Base-by-base conservation (phyloP, 495 filamentous ascomycete species). In the Cercophora scortea region DNA sequence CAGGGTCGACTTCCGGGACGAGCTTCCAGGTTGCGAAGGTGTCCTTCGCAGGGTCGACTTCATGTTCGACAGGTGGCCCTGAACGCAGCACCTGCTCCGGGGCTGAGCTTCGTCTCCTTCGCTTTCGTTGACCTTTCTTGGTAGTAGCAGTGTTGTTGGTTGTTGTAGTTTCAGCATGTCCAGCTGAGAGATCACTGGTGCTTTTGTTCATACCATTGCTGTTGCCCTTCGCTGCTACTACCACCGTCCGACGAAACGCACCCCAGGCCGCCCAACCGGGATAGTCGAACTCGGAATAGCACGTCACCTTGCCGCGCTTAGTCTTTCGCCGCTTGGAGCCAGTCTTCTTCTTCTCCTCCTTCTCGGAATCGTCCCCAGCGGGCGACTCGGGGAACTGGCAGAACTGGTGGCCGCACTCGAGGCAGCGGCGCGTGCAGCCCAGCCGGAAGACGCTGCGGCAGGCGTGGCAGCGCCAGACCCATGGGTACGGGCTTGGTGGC, bases 401-500 rank as follows among this genome's bases (percentile, higher is more conserved):
- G 54, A 71, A 73, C 3, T 52, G 58, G 55, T 76, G 74, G 5
- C 61, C 62, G 53, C 74, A 75, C 15, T 67, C 55, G 6, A 78
- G 63, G 41, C 74, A 78, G 10, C 73, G 71, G 3, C 71, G 65
- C 0, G 72, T 76, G 53, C 67, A 68, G n/a, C 67, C 59, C 9
- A 76, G 54, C 1, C 60, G 62, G 56, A 75, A 76, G 0, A 58
- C 48, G 8, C 51, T 57, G n/a, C 44, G 25, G 56, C 74, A 78
- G 3, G 50, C 45, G 51, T 73, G 71, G 50, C 74, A 78, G 33
- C 62, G 62, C 73, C 74, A 76, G n/a, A 65, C 48, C 74, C 72
- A 76, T 11, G 65, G 59, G 15, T 52, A 58, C 2, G 72, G 71
- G 0, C 47, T 33, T 4, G 57, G 63, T 53, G 47, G 62, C 53